A percentile compares a stretch with the other conserved stretches of the same genome.
phyloP scores from a whole-genome alignment of 2,329 filamentous ascomycete genomes.

The Calonectria leucothoes region DNA sequence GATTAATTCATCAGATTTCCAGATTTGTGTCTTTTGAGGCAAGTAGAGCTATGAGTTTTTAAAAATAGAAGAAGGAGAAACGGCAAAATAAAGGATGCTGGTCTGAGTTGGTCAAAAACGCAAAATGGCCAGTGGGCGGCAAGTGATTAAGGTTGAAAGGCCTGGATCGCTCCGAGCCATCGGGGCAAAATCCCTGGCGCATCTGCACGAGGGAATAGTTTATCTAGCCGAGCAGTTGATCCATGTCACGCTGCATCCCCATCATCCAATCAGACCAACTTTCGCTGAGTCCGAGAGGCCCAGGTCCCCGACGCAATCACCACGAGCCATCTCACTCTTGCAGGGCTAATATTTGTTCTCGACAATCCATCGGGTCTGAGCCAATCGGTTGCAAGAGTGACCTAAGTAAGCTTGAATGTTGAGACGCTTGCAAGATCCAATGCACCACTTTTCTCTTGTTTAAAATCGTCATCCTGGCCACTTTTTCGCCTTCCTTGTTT shows the following conservation, averaged over 20 bases:
- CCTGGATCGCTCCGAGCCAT: too few relatives aligned
- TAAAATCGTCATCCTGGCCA: background rate
- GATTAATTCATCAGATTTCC: background rate
- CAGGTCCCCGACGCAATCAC: background rate
- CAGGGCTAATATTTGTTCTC: background rate
- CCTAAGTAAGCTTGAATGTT: too few relatives aligned
- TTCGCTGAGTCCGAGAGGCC: background rate
- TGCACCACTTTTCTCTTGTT: background rate
- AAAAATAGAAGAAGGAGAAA: background rate
- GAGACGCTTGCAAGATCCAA: too few relatives aligned
- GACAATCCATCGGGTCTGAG: too few relatives aligned
- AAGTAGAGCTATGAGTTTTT: background rate
- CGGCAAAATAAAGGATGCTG: too few relatives aligned
- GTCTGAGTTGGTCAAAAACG: background rate
- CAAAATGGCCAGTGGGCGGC: background rate
- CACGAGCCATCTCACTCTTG: background rate
- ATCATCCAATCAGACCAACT: background rate
- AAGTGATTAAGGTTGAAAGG: background rate
- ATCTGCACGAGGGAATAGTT: background rate
- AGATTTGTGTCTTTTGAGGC: background rate
- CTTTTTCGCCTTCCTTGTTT: background rate
- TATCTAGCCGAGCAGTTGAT: background rate
- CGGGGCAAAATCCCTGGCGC: background rate
- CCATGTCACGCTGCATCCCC: background rate
- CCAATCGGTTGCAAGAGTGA: background rate